Evolutionary conservation across 2,329 filamentous ascomycete genomes (phyloP), one percentile per base, ranked within the genome.

Genomic region (Aspergillus pseudoterreus): DNA sequence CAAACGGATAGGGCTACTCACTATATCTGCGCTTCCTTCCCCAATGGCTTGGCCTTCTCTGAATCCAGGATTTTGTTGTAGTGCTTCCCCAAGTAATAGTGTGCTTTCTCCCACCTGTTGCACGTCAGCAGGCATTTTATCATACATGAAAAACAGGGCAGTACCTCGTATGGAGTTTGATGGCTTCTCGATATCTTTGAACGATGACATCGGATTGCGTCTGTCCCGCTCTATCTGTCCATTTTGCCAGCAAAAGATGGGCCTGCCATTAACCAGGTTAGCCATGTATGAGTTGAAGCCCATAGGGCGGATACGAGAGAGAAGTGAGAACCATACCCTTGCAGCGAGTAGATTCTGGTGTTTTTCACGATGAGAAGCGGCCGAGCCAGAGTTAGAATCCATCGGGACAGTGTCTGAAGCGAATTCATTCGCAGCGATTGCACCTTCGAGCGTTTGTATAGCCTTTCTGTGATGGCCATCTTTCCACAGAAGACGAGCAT

Each of bases 61-160:
- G 90, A 89, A 63, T 97, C 92, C 3, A 96, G 77, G 4, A 97
- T 82, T 70, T 96, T 99, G 69, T 96, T 95, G 79, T 99, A 99
- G 71, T 97, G 91, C 43, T 92, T 90, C 4, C 94, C 94, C 9
- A 99, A 81, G 68, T 96, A 96, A 69, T 97, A 99, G 67, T 97
- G 92, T 0, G 90, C 92, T 71, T 96, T 97, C 67, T 99, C 94
- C 92, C 92, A 99, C 47, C 83, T 83, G 47, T 24, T n/a, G 45
- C 30, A 11, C 11, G 49, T 60, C 46, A 60, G 50, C 8, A 9
- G 6, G 35, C 4, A 38, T 4, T 12, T 22, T 22, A 42, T 12
- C 43, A 19, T 14, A 8, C 43, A 36, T 22, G 4, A 2, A 14
- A 11, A 33, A 36, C 24, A 36, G 14, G 49, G 44, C 6, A 42